Percentiles rank a stretch among this genome's conserved stretches.
These are phyloP conservation scores for Elaeis oleifera DNA, from an alignment of 202 grass and related monocot species.

Conservation along the genomic window DNA sequence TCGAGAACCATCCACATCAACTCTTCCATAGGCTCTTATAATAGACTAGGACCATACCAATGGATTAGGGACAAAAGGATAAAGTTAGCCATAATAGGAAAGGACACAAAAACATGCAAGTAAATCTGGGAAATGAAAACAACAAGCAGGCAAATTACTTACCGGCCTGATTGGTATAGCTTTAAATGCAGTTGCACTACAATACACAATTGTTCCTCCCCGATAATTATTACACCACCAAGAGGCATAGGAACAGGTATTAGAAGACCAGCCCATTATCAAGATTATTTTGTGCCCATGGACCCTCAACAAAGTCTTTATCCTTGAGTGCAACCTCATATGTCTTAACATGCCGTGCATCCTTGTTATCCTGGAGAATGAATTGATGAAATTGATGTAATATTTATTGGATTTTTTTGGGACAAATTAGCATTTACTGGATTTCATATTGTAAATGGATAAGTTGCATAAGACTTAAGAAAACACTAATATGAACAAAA, in stretches of 20 bases:
- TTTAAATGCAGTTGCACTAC: constrained; percentile 81
- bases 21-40: constrained; percentile 83
- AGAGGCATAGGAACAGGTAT: constrained; percentile 90
- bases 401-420: constrained; percentile 2
- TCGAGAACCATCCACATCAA: constrained; percentile 94
- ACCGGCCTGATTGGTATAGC: constrained; percentile 95
- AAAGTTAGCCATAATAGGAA: constrained; percentile 2
- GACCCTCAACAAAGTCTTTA: constrained; percentile 95
- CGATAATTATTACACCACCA: constrained; percentile 97
- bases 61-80: constrained; percentile 20
- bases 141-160: constrained; percentile 9
- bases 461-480: no score
- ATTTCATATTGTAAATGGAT: no score
- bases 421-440: background rate
- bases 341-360: constrained; percentile 97
- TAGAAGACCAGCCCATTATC: constrained; percentile 92
- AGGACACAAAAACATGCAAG: background rate
- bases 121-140: background rate
- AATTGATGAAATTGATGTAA: constrained; percentile 8
- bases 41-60: constrained; percentile 45
- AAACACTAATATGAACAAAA: no score
- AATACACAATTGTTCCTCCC: constrained; percentile 95
- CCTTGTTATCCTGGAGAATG: constrained; percentile 81
- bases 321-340: constrained; percentile 97
- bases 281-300: constrained; percentile 96